Evolutionary conservation across 352 stramenopile genomes (phyloP).

Genomic region (Pythium insidiosum): DNA sequence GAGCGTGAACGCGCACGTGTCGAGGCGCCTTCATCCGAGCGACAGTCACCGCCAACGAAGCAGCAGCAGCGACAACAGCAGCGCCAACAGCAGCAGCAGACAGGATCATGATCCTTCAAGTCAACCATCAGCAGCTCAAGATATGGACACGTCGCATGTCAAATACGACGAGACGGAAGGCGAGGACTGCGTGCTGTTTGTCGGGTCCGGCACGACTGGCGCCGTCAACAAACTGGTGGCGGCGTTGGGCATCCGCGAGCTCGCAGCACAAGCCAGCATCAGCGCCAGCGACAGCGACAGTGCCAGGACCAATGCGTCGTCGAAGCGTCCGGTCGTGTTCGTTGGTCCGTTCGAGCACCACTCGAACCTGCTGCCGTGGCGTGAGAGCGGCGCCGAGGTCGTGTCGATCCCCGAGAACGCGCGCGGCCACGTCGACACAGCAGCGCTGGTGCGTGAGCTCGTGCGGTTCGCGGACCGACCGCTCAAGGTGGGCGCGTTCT

Average conservation of each 20-base stretch:
- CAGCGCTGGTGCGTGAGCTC: slow-evolving; percentile 42
- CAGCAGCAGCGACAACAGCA: too few relatives aligned
- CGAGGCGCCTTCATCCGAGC: too few relatives aligned
- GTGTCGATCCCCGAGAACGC: slow-evolving; percentile 58
- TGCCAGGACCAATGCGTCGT: background rate
- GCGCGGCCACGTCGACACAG: slow-evolving; percentile 42
- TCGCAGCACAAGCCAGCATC: slow-evolving; percentile 7
- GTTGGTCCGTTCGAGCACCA: slow-evolving; percentile 96
- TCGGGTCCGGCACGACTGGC: slow-evolving; percentile 46
- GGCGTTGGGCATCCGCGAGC: slow-evolving; percentile 23
- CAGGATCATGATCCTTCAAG: too few relatives aligned
- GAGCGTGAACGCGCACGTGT: slow-evolving; percentile 59
- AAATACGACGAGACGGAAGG: too few relatives aligned
- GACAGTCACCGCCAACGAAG: too few relatives aligned
- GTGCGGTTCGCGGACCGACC: slow-evolving; percentile 35
- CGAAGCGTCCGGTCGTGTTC: slow-evolving; percentile 78
- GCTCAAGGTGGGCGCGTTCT: slow-evolving; percentile 87
- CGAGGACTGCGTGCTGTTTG: slow-evolving; percentile 90
- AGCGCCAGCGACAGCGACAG: background rate
- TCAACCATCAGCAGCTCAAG: too few relatives aligned
- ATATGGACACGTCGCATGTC: too few relatives aligned
- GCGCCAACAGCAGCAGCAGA: too few relatives aligned
- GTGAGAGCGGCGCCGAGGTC: slow-evolving; percentile 87
- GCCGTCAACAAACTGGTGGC: slow-evolving; percentile 50
- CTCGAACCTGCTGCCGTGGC: slow-evolving; percentile 96